Percentiles rank a stretch among this genome's conserved stretches.
Evolutionary conservation across 2,329 filamentous ascomycete species (phyloP).

Genomic region (Colletotrichum sp.): DNA sequence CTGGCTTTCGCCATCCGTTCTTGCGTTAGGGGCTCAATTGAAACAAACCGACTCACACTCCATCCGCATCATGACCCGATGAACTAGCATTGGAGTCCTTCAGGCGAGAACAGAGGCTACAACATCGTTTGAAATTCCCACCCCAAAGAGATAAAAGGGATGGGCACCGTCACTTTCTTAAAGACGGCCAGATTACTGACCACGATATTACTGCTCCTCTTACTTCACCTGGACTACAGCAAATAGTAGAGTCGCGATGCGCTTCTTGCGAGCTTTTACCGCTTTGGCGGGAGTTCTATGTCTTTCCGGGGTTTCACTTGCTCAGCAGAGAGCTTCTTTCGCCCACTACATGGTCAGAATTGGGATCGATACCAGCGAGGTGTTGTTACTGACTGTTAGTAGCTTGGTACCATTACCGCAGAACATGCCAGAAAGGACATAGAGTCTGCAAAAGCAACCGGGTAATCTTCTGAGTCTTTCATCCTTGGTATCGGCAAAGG

Average conservation of each 20-base stretch:
- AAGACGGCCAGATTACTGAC: neutral
- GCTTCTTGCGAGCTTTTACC: neutral
- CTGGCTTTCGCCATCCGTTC: neutral
- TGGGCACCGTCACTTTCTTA: neutral
- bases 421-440: neutral
- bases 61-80: neutral
- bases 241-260: neutral
- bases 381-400: rapidly evolving
- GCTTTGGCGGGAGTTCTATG: neutral
- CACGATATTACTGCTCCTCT: rapidly evolving
- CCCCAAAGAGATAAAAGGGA: neutral
- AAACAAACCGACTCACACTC: neutral
- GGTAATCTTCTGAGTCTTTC: neutral
- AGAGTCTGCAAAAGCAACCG: neutral
- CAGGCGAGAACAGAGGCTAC: neutral
- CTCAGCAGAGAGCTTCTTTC: neutral
- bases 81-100: neutral
- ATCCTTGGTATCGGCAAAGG: rapidly evolving
- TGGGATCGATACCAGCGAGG: rapidly evolving
- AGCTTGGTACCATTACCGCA: rapidly evolving
- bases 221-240: rapidly evolving
- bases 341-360: neutral
- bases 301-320: neutral
- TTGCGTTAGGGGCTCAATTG: neutral
- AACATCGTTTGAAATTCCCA: neutral